Base-by-base conservation (phyloP, 495 filamentous ascomycete species). In the Trichoderma parareesei region DNA sequence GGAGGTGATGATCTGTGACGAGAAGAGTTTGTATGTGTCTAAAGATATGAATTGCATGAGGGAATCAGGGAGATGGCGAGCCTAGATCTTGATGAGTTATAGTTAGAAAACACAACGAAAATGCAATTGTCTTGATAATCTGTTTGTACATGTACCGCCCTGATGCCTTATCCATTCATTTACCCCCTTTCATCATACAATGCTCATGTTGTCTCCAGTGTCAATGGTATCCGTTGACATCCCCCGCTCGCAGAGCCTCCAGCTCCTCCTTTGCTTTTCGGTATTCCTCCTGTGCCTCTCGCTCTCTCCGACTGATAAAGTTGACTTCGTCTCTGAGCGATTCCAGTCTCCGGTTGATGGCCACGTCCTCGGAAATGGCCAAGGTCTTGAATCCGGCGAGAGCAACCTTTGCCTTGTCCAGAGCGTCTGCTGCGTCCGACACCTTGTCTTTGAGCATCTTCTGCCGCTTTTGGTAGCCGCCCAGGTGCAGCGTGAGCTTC, bases 251-350 rank as follows among this genome's bases (percentile, higher is more conserved):
- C 71, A 93, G 76, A 65, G 77, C 80, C 61, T 89, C 87, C 64
- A 97, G 71, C 78, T 98, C 94, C 44, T 91, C 89, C 72, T 82
- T 91, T 65, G 85, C 81, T 65, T 74, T 77, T 71, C 88, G 82
- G 72, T 93, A 98, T 68, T 88, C 72, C 65, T 97, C 92, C 76
- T 98, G 95, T 38, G 90, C 90, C 79, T 97, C 91, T 61, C 91
- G 82, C 80, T 96, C 93, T 65, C 92, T 82, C 65, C 86, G 87
- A 71, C 85, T 88, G 33, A 98, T 84, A 73, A 91, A 92, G 16
- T 81, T 83, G 27, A 95, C 92, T 71, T 97, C 91, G n/a, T 85
- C 86, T 53, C 89, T 85, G 61, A 98, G 78, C 40, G 79, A 82
- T 70, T 91, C 91, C 49, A 97, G 75, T 49, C 95, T 81, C 62